Percentiles rank a stretch among this genome's conserved stretches.
phyloP scores from a whole-genome alignment of 345 rosid species.

The Hirschfeldia incana region DNA sequence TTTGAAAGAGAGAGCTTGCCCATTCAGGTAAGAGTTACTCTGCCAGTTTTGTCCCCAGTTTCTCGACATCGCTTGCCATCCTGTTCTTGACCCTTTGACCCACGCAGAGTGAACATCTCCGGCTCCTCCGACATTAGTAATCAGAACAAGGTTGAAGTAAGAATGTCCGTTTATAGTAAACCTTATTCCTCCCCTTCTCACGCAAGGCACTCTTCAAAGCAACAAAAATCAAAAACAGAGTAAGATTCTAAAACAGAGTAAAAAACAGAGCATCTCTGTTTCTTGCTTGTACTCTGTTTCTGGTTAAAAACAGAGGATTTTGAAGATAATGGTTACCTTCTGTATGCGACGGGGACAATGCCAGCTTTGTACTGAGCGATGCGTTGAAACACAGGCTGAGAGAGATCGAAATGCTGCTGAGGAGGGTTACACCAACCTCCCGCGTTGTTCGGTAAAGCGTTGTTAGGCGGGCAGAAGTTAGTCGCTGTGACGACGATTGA shows the following conservation, averaged over 20 bases:
- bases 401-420: conserved; percentile 74
- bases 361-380: conserved; percentile 83
- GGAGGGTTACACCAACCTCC: conserved; percentile 96
- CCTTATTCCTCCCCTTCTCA: conserved; percentile 68
- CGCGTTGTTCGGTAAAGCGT: conserved; percentile 66
- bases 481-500: conserved; percentile 76
- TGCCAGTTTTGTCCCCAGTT: conserved; percentile 95
- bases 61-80: conserved; percentile 79
- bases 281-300: background rate
- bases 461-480: conserved; percentile 84
- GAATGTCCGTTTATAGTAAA: conserved; percentile 80
- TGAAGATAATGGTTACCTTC: conserved; percentile 43
- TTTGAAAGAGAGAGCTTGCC: conserved; percentile 73
- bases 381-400: conserved; percentile 81
- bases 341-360: conserved; percentile 69
- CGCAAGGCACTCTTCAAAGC: conserved; percentile 58
- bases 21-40: conserved; percentile 64
- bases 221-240: background rate
- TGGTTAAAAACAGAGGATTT: background rate
- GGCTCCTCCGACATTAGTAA: conserved; percentile 81
- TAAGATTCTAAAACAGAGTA: background rate
- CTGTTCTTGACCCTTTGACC: conserved; percentile 67
- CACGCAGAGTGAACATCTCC: conserved; percentile 67
- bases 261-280: conserved; percentile 3
- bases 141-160: conserved; percentile 72